These are phyloP conservation scores for Capsicum chinense DNA, from an alignment of 257 asterid species.

Conservation along the genomic window DNA sequence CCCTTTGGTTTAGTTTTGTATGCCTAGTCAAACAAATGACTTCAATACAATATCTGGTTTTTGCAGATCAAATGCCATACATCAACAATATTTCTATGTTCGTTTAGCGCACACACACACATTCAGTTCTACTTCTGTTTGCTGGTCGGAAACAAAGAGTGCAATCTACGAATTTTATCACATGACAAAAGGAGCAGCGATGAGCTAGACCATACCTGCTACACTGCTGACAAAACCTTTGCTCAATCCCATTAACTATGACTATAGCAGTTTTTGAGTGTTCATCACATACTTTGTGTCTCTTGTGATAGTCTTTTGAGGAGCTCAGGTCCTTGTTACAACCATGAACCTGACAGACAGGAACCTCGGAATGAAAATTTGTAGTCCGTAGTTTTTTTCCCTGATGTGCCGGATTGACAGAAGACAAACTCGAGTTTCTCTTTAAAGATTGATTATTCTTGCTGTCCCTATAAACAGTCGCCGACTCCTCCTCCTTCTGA, in stretches of 20 bases:
- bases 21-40: background rate
- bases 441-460: conserved; percentile 31
- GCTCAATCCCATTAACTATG: conserved; percentile 60
- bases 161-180: background rate
- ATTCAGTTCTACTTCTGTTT: background rate
- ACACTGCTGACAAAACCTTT: conserved; percentile 86
- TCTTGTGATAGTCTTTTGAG: conserved; percentile 70
- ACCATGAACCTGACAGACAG: conserved; percentile 67
- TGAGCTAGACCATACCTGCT: conserved; percentile 55
- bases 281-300: conserved; percentile 76
- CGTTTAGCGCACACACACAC: background rate
- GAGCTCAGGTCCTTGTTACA: conserved; percentile 69
- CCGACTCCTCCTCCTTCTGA: conserved; percentile 50
- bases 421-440: conserved; percentile 32
- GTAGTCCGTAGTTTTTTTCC: conserved; percentile 44
- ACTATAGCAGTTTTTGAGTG: conserved; percentile 75
- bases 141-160: background rate
- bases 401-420: conserved; percentile 42
- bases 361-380: conserved; percentile 43
- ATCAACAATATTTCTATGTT: background rate
- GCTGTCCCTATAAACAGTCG: conserved; percentile 30
- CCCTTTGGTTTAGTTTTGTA: background rate
- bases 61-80: conserved; percentile 1
- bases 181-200: conserved; percentile 12
- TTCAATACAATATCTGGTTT: background rate